Conservation (phyloP, 306 rosid genomes). For the Gastrolobium bilobum region DNA sequence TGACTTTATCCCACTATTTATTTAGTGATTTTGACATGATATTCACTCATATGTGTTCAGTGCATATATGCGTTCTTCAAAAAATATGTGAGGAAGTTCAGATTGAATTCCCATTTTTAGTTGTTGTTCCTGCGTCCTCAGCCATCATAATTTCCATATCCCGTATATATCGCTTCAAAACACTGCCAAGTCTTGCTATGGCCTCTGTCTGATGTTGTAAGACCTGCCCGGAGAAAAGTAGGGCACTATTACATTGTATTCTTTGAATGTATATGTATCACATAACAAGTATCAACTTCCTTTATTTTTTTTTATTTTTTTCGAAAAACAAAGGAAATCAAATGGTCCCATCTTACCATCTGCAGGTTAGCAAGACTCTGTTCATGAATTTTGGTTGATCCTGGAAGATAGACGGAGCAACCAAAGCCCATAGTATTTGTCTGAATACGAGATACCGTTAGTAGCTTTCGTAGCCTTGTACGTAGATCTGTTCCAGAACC, state of each 20-base stretch:
- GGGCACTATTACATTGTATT: not conserved
- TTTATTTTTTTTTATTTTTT: not conserved
- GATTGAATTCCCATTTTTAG: conserved; percentile 42
- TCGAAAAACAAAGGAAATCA: too few relatives aligned
- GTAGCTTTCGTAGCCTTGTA: conserved; percentile 76
- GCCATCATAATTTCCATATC: conserved; percentile 85
- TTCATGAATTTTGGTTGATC: conserved; percentile 73
- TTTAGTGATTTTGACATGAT: too few relatives aligned
- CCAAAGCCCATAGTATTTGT: conserved; percentile 59
- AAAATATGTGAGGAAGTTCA: not conserved
- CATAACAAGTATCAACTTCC: not conserved
- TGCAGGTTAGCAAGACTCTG: conserved; percentile 80
- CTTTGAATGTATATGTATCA: not conserved
- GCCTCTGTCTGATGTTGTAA: conserved; percentile 86
- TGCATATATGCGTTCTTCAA: too few relatives aligned
- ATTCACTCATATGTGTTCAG: too few relatives aligned
- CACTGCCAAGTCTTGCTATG: conserved; percentile 75
- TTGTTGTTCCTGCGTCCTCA: conserved; percentile 53
- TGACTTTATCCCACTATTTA: too few relatives aligned
- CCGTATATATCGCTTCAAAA: conserved; percentile 76
- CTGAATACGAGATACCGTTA: conserved; percentile 68
- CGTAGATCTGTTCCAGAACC: conserved; percentile 91
- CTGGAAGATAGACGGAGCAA: conserved; percentile 71
- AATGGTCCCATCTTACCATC: conserved; percentile 56
- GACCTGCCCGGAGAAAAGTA: conserved; percentile 60